Base-by-base conservation (phyloP, 1,284 basidiomycete species). In the Tilletiaria anomala region DNA sequence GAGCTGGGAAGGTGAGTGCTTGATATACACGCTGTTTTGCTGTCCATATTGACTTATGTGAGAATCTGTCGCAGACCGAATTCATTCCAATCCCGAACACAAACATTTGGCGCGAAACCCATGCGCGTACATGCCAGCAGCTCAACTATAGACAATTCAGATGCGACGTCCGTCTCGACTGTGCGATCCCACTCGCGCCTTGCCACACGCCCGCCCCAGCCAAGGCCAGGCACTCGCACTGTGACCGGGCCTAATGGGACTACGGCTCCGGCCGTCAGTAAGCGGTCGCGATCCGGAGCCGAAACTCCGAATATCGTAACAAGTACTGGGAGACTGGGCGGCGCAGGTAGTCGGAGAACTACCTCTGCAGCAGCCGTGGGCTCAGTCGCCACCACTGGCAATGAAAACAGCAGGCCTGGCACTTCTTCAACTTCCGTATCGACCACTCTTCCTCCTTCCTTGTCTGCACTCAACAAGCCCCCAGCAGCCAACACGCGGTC, bases 51-150 rank as follows among this genome's bases (percentile, higher is more conserved):
- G n/a, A n/a, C n/a, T n/a, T n/a, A n/a, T n/a, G n/a, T n/a, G n/a
- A n/a, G n/a, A n/a, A n/a, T n/a, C n/a, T n/a, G n/a, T n/a, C n/a
- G n/a, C n/a, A n/a, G n/a, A n/a, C n/a, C n/a, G n/a, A n/a, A n/a
- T n/a, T n/a, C n/a, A n/a, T n/a, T n/a, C n/a, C n/a, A n/a, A 3
- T 37, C 37, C 15, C 32, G 37, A 0, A 32, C 45, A 5, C 19
- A 37, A 14, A 47, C 23, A 26, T n/a, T n/a, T 48, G 47, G 34
- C 44, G 15, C 50, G 47, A 20, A 51, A 54, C 18, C 44, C 47
- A 6, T 49, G 45, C 4, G 50, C 49, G 40, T 49, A 51, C 16
- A 6, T 16, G 12, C 24, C 6, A 6, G 18, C 17, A 5, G 14
- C 34, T 35, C 34, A 35, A 19, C 4, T 5, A 19, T 16, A 35